Percentiles rank a stretch among this genome's conserved stretches.
Conservation (phyloP, 768 basidiomycete species). For the Glaciozyma martinii region DNA sequence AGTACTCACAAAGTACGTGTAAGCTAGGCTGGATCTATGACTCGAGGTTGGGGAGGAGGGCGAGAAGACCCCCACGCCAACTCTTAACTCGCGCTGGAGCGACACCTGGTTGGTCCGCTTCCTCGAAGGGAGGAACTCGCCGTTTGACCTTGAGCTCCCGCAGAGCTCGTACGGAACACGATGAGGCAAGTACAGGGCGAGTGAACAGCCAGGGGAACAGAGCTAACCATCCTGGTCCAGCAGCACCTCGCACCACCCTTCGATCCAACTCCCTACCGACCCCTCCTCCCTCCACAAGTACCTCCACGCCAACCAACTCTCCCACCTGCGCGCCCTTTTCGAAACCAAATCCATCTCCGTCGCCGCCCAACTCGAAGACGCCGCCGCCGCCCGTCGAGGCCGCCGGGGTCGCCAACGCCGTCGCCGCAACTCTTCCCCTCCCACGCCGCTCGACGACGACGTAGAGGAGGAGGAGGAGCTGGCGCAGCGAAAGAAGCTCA, state of each 20-base stretch:
- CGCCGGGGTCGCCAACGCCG: conserved; percentile 1
- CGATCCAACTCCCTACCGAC: conserved; percentile 6
- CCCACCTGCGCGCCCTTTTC: conserved; percentile 19
- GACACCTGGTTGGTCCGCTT: too few species aligned
- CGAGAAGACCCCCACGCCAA: too few species aligned
- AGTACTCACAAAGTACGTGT: too few species aligned
- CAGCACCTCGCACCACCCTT: background rate
- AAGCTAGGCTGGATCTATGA: too few species aligned
- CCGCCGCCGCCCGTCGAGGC: conserved; percentile 8
- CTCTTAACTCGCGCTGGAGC: too few species aligned
- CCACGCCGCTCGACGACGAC: background rate
- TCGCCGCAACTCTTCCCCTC: background rate
- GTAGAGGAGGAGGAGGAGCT: background rate
- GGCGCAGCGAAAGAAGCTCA: background rate
- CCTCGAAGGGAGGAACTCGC: too few species aligned
- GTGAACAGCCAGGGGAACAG: too few species aligned
- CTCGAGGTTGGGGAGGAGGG: too few species aligned
- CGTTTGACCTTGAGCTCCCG: too few species aligned
- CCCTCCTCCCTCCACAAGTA: conserved; percentile 9
- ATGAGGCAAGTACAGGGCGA: too few species aligned
- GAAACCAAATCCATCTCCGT: conserved; percentile 17
- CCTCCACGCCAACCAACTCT: conserved; percentile 20
- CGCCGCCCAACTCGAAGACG: conserved; percentile 14
- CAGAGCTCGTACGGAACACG: too few species aligned
- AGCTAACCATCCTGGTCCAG: background rate